Evolutionary conservation across 2,329 filamentous ascomycete species (phyloP), one percentile per base, ranked within the genome.

Genomic region (Exophiala sideris): DNA sequence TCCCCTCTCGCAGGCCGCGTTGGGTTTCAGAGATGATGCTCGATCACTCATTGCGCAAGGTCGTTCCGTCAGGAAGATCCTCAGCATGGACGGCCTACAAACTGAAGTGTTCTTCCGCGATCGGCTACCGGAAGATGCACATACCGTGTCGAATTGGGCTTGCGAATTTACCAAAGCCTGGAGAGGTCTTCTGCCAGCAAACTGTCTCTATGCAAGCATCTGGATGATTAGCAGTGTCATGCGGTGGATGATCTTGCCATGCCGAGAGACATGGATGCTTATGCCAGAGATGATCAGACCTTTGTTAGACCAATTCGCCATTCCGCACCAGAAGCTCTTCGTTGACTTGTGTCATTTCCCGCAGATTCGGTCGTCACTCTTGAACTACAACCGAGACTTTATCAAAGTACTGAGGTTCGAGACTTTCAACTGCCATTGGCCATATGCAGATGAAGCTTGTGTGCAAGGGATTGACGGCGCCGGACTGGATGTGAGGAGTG

Each of bases 171-270:
- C 42, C 42, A 45, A 46, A 32, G 18, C 50, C 11, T 52, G 41
- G 41, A 34, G 14, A 24, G 41, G 41, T 20, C 32, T 52, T 29
- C 21, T 49, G 16, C 21, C 33, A 7, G 8, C 10, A 11, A 29
- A 8, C 7, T 38, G 33, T 18, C 18, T 46, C 24, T 38, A 46
- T 35, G 36, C 41, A 11, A 35, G 33, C 18, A 33, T 52, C 11
- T 36, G 46, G n/a, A 46, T 38, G 34, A 42, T 45, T 6, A 20
- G 21, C n/a, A 34, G 29, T 24, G 39, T 46, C 34, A 46, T 52
- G 50, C 24, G 50, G 29, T 52, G 50, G 50, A 38, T 42, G 29
- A 36, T 52, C 41, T 16, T 52, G 42, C 50, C 50, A 45, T 52
- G 50, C 21, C 29, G 12, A 12, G 34, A 52, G 11, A 52, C 50